Evolutionary conservation across 768 basidiomycete species (phyloP), one percentile per base, ranked within the genome.

Genomic region (Piloderma croceum): DNA sequence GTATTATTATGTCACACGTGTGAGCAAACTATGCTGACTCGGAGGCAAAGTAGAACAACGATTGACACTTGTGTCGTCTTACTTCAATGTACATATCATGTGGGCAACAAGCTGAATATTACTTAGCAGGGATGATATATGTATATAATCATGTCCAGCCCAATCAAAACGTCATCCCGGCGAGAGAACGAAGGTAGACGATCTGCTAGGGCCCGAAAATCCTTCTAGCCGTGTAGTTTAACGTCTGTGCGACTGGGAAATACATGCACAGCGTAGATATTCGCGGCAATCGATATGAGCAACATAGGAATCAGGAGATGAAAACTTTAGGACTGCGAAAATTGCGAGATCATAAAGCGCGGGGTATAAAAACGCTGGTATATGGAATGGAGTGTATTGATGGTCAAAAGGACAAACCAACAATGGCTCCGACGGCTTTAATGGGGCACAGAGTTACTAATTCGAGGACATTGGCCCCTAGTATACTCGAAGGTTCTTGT

Each of bases 181-280:
- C 38, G 42, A 33, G 17, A 41, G 25, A 47, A 45, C 47, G 54
- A 67, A 64, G 72, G 72, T 61, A 61, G 73, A 79, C 69, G 71
- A 70, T 80, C 79, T 81, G 77, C 76, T 62, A 61, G 63, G 58
- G 56, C 49, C 51, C 46, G 44, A 17, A 18, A 32, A 42, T 49
- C 48, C 39, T 36, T 83, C 49, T 83, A 44, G 79, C 79, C 77
- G 70, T 59, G 74, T 70, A 52, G 80, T 83, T 83, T 83, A 83
- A 80, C 81, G 71, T 63, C 73, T 58, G 59, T 63, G 70, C 74
- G 65, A 66, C 64, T 65, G 41, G 56, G 50, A 47, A 35, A 51
- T 34, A 43, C 47, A 62, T 70, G 67, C 70, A 68, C 63, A 70
- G 68, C 71, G 77, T 77, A 74, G 79, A 82, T 82, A 79, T 65